phyloP scores from a whole-genome alignment of 2,329 filamentous ascomycete species.

The Trichoderma breve region DNA sequence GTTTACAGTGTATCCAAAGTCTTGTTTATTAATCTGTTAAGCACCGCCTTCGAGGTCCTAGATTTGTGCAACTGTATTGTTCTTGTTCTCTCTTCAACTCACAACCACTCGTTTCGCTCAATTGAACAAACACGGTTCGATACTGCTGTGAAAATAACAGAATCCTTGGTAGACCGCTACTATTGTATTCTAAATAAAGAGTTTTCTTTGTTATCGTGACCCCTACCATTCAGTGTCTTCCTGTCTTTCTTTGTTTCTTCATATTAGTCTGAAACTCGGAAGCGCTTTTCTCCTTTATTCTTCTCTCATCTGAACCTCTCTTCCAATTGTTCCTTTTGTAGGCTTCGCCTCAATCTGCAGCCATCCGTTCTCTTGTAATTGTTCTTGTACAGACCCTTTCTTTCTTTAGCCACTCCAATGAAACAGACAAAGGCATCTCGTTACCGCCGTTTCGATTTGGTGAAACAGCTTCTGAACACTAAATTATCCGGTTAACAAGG shows the following conservation, averaged over 20 bases:
- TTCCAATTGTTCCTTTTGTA: not conserved
- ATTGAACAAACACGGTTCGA: not conserved
- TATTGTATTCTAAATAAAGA: not conserved
- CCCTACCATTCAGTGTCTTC: not conserved
- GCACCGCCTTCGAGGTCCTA: not conserved
- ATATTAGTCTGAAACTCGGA: not conserved
- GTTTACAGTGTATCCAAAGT: not conserved
- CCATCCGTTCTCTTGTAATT: not conserved
- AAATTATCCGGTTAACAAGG: not conserved
- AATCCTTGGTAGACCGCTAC: not conserved
- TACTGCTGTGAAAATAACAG: not conserved
- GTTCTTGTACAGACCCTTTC: not conserved
- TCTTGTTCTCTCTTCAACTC: not conserved
- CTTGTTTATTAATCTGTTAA: not conserved
- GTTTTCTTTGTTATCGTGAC: not conserved
- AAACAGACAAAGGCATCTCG: not conserved
- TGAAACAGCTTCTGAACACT: not conserved
- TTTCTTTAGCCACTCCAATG: not conserved
- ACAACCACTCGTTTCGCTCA: not conserved
- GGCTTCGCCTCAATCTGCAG: not conserved
- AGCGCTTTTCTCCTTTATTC: not conserved
- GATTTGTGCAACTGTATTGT: not conserved
- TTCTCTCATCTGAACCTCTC: not conserved
- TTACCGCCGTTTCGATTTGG: not conserved
- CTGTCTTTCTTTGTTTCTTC: not conserved